These are phyloP conservation scores for Neocucurbitaria cava DNA, from an alignment of 2,329 filamentous ascomycete genomes.

Conservation along the genomic window DNA sequence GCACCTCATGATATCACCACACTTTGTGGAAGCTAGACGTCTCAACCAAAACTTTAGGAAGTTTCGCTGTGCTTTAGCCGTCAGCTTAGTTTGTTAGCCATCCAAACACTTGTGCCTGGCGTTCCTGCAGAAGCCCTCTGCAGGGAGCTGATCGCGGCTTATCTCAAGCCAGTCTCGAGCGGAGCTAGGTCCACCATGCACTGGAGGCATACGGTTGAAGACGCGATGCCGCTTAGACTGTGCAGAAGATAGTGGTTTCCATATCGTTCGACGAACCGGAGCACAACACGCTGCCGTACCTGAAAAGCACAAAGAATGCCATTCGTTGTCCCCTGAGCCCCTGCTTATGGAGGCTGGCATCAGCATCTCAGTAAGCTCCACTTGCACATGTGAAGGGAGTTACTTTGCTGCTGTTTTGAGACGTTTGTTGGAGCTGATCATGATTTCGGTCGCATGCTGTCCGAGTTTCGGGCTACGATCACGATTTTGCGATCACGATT, in stretches of 20 bases:
- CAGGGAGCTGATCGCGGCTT: slow-evolving; percentile 18
- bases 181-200: background rate
- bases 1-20: slow-evolving; percentile 12
- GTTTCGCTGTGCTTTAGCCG: background rate
- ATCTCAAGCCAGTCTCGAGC: slow-evolving; percentile 1
- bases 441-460: background rate
- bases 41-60: background rate
- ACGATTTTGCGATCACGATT: background rate
- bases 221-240: background rate
- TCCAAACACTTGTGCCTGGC: slow-evolving; percentile 6
- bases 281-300: background rate
- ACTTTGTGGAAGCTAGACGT: background rate
- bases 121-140: slow-evolving; percentile 39
- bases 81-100: background rate
- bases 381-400: background rate
- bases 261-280: background rate
- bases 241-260: background rate
- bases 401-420: background rate
- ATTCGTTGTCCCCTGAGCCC: slow-evolving; percentile 1
- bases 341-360: background rate
- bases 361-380: background rate
- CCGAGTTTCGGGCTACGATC: background rate
- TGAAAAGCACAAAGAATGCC: background rate
- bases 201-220: background rate
- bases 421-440: slow-evolving; percentile 1